Conservation (phyloP, 2,329 filamentous ascomycete genomes). For the Myriosclerotinia scirpicola region DNA sequence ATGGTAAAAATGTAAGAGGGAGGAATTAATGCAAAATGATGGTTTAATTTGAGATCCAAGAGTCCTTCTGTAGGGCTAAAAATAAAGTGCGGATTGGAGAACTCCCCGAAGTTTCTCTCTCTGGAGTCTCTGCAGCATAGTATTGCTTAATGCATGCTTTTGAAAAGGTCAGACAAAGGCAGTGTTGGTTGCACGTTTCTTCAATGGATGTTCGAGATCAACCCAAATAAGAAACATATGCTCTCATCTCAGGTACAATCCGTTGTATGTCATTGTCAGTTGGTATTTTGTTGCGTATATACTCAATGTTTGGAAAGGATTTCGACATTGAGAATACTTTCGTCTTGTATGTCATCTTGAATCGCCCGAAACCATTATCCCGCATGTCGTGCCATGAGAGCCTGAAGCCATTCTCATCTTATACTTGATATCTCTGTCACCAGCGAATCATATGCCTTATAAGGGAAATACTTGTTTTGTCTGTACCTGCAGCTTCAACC, state of each 20-base stretch:
- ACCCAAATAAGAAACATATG: not conserved
- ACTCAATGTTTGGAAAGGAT: not conserved
- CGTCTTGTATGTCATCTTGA: not conserved
- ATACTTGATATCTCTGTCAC: not conserved
- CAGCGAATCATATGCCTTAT: not conserved
- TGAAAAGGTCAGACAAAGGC: not conserved
- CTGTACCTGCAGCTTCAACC: conserved; percentile 20
- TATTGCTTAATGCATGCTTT: not conserved
- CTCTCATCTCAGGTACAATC: not conserved
- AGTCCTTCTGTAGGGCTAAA: not conserved
- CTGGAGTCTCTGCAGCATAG: not conserved
- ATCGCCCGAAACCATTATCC: not conserved
- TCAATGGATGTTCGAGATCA: not conserved
- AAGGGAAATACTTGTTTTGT: not conserved
- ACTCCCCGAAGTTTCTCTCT: not conserved
- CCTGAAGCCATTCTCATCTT: not conserved
- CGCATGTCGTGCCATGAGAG: not conserved
- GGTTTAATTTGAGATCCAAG: not conserved
- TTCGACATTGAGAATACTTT: not conserved
- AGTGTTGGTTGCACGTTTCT: not conserved
- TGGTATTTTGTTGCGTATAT: not conserved
- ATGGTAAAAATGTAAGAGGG: not conserved
- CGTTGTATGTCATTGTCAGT: not conserved
- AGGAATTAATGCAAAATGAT: not conserved
- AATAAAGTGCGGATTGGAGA: not conserved